Evolutionary conservation across 2,329 filamentous ascomycete genomes (phyloP).

Genomic region (Penicillium sp.): DNA sequence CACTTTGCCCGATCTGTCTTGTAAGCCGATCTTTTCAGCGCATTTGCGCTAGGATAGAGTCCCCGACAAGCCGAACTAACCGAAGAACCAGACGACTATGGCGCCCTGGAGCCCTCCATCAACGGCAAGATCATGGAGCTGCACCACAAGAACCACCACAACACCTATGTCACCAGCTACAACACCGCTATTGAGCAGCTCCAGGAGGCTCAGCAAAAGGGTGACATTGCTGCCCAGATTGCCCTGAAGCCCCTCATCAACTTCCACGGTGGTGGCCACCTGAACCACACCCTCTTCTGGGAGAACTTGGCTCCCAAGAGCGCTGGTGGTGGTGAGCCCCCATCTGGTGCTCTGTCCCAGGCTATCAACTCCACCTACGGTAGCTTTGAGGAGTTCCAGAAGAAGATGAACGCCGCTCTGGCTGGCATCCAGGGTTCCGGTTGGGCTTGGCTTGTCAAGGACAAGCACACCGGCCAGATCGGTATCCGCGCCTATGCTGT

Average conservation of each 20-base stretch:
- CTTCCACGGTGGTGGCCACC: constrained; percentile 65
- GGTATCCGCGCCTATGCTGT: constrained; percentile 65
- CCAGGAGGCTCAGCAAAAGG: constrained; percentile 55
- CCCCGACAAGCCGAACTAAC: neutral
- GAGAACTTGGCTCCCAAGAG: constrained; percentile 65
- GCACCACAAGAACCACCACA: constrained; percentile 91
- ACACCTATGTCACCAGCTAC: constrained; percentile 88
- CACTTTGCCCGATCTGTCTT: constrained; percentile 84
- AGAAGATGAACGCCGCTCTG: constrained; percentile 63
- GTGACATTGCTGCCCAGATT: constrained; percentile 59
- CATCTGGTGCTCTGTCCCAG: constrained; percentile 56
- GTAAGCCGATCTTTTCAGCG: constrained; percentile 49
- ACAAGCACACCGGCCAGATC: constrained; percentile 59
- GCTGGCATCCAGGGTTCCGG: constrained; percentile 66
- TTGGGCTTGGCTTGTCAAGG: constrained; percentile 65
- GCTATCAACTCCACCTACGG: constrained; percentile 63
- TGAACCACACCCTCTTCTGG: constrained; percentile 67
- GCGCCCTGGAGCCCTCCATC: constrained; percentile 81
- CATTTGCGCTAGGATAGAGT: neutral
- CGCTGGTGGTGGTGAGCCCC: constrained; percentile 63
- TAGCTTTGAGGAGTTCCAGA: constrained; percentile 59
- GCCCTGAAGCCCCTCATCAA: constrained; percentile 62
- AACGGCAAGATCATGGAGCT: constrained; percentile 95
- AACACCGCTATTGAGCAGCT: constrained; percentile 77
- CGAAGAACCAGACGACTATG: constrained; percentile 72